Conservation (phyloP, 208 protist genomes). For the Leishmania gerbilli region DNA sequence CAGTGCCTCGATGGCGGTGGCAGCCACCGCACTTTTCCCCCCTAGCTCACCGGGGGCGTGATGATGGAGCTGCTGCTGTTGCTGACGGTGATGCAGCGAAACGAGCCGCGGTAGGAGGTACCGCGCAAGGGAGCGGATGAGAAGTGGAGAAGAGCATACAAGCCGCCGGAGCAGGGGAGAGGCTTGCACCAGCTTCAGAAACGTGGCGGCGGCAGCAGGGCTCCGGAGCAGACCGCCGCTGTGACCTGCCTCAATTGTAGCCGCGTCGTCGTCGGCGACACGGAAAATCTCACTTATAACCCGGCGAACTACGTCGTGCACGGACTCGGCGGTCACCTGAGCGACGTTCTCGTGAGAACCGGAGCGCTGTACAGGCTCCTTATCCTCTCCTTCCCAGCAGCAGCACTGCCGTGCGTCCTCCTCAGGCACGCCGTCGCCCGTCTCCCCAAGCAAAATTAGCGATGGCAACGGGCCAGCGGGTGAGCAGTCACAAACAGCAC, state of each 20-base stretch:
- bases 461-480: not conserved
- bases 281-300: not conserved
- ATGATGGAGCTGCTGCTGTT: not conserved
- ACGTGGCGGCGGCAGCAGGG: slow-evolving; percentile 1
- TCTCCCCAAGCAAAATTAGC: not conserved
- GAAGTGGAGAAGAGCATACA: not conserved
- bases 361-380: not conserved
- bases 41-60: not conserved
- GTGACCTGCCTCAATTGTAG: not conserved
- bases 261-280: slow-evolving; percentile 2
- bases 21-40: not conserved
- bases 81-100: slow-evolving; percentile 6
- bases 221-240: not conserved
- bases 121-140: slow-evolving; percentile 1
- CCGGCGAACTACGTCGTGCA: slow-evolving; percentile 1
- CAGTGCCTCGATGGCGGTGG: not conserved
- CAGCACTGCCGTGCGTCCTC: not conserved
- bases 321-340: not conserved
- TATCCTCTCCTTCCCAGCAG: not conserved
- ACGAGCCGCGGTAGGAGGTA: slow-evolving; percentile 12
- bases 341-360: not conserved
- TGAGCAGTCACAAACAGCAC: not conserved
- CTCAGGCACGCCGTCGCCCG: not conserved
- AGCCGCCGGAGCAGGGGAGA: slow-evolving; percentile 6
- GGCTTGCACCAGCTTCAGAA: slow-evolving; percentile 4